Evolutionary conservation across 164 flowering plant species (phyloP).

Genomic region (Macadamia integrifolia): DNA sequence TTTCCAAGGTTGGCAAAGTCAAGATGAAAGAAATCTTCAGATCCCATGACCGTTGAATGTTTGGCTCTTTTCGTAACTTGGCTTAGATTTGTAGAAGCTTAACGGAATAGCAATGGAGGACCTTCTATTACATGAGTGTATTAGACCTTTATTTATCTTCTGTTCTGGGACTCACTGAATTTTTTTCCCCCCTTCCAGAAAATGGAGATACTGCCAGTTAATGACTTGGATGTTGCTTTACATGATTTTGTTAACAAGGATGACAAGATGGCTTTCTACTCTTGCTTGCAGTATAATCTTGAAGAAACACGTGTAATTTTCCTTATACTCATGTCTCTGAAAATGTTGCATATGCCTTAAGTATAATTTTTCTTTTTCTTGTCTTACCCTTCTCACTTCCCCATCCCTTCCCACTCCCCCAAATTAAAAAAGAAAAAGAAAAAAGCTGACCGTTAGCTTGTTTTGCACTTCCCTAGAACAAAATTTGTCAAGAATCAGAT

Average conservation of each 20-base stretch:
- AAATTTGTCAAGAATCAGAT: conserved; percentile 68
- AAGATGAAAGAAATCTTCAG: neutral
- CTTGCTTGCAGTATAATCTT: conserved; percentile 76
- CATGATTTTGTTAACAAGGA: conserved; percentile 96
- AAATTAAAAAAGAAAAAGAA: too few species aligned
- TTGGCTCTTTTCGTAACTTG: neutral
- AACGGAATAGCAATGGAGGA: neutral
- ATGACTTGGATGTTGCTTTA: conserved; percentile 88
- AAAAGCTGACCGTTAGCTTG: neutral
- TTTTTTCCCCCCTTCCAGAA: conserved; percentile 46
- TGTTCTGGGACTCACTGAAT: neutral
- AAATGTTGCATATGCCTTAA: neutral
- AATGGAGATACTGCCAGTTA: conserved; percentile 98
- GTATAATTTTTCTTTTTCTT: neutral
- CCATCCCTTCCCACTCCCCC: too few species aligned
- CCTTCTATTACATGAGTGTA: neutral
- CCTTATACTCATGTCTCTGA: neutral
- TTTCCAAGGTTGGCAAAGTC: neutral
- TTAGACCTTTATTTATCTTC: neutral
- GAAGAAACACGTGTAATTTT: conserved; percentile 85
- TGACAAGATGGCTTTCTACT: conserved; percentile 86
- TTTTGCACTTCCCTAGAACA: conserved; percentile 40
- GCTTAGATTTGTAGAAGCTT: neutral
- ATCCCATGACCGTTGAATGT: neutral
- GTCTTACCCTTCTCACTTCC: too few species aligned